These are phyloP conservation scores for Kalanchoe fedtschenkoi DNA, from an alignment of 164 flowering plant species.

Conservation along the genomic window DNA sequence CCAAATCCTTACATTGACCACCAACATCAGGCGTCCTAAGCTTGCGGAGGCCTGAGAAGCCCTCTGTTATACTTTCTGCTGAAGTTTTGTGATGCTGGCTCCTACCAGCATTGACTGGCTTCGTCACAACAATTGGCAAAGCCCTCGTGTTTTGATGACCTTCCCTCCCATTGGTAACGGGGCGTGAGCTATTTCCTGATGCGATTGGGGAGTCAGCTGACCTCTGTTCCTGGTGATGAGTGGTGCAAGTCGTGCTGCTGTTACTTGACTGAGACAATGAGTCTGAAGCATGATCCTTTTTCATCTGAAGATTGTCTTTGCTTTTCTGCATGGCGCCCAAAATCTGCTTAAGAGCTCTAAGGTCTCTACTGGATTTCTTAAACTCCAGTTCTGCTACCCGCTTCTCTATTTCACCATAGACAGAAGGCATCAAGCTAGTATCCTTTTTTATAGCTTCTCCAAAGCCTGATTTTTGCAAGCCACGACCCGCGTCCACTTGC, in stretches of 20 bases:
- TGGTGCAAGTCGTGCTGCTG: conserved; percentile 10
- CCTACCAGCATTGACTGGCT: conserved; percentile 31
- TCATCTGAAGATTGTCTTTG: conserved; percentile 27
- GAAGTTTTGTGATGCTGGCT: conserved; percentile 21
- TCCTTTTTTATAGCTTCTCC: conserved; percentile 20
- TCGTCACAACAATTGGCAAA: conserved; percentile 39
- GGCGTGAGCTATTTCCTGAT: conserved; percentile 8
- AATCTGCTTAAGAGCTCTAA: conserved; percentile 91
- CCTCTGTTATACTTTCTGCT: conserved; percentile 11
- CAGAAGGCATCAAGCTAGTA: conserved; percentile 30
- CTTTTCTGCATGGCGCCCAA: conserved; percentile 75
- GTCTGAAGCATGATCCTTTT: conserved; percentile 21
- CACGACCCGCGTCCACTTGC: conserved; percentile 27
- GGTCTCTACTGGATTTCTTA: conserved; percentile 68
- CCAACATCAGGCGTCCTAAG: conserved; percentile 14
- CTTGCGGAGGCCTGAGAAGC: conserved; percentile 19
- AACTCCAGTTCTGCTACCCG: conserved; percentile 68
- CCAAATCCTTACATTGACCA: conserved; percentile 13
- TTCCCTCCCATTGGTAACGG: conserved; percentile 17
- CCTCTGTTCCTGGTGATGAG: conserved; percentile 19
- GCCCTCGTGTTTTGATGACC: conserved; percentile 18
- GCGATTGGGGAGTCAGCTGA: conserved; percentile 14
- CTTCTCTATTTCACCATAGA: conserved; percentile 80
- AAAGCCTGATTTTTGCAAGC: conserved; percentile 18
- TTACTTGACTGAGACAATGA: conserved; percentile 20